Evolutionary conservation across 1,284 basidiomycete genomes (phyloP).

Genomic region (Cryptococcus hybrid): DNA sequence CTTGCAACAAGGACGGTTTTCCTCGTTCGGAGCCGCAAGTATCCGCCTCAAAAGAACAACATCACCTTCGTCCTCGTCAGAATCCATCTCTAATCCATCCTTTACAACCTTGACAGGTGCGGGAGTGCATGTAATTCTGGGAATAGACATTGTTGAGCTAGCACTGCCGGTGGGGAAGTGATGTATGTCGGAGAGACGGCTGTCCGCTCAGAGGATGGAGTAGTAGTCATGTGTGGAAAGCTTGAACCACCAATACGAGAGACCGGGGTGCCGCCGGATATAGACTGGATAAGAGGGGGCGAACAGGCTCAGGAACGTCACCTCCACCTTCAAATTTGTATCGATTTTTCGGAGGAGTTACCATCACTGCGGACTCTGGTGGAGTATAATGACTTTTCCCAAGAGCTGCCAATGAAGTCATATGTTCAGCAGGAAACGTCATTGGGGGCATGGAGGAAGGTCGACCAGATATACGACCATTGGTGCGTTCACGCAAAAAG

Average conservation of each 20-base stretch:
- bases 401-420: slow-evolving; percentile 12
- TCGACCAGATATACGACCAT: slow-evolving; percentile 30
- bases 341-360: slow-evolving; percentile 26
- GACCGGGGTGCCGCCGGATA: too few species aligned
- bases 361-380: slow-evolving; percentile 9
- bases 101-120: slow-evolving; percentile 16
- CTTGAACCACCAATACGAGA: slow-evolving; percentile 4
- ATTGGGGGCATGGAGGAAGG: slow-evolving; percentile 35
- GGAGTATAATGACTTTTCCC: background rate
- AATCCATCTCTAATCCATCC: slow-evolving; percentile 36
- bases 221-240: slow-evolving; percentile 7
- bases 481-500: slow-evolving; percentile 35
- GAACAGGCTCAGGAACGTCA: background rate
- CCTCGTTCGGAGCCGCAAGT: slow-evolving; percentile 6
- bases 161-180: slow-evolving; percentile 22
- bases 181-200: slow-evolving; percentile 7
- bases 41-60: slow-evolving; percentile 23
- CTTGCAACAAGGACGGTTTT: background rate
- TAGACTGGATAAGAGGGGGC: background rate
- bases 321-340: background rate
- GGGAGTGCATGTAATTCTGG: slow-evolving; percentile 48
- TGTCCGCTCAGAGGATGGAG: slow-evolving; percentile 3
- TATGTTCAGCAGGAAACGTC: slow-evolving; percentile 6
- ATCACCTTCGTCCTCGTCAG: slow-evolving; percentile 40
- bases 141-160: slow-evolving; percentile 34